These are phyloP conservation scores for Quercus robur DNA, from an alignment of 306 rosid genomes.

Conservation along the genomic window DNA sequence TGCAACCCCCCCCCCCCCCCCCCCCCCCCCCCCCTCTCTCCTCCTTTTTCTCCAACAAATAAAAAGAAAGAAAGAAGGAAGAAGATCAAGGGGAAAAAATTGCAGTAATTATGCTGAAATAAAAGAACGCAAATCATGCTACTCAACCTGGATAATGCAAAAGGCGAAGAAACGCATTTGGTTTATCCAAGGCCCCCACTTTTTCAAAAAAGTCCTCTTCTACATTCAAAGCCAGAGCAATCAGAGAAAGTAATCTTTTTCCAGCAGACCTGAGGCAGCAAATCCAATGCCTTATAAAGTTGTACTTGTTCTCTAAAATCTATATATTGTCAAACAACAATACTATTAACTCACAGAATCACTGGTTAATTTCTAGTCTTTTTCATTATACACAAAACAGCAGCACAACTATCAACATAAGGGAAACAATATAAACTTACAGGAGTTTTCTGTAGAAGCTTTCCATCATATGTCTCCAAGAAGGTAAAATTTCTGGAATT, in stretches of 20 bases:
- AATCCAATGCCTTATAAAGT: not conserved
- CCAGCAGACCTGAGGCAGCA: conserved; percentile 54
- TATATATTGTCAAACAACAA: not conserved
- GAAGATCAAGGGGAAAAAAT: not conserved
- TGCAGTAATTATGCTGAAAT: not conserved
- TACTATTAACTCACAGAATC: too few species aligned
- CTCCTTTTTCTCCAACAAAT: too few species aligned
- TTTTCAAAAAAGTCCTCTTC: conserved; percentile 66
- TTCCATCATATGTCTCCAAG: conserved; percentile 72
- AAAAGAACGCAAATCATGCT: conserved; percentile 4
- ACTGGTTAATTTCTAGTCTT: not conserved
- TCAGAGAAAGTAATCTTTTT: conserved; percentile 43
- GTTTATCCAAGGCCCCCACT: conserved; percentile 48
- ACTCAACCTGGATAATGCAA: conserved; percentile 73
- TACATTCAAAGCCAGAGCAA: conserved; percentile 68
- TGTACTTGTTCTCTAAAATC: not conserved
- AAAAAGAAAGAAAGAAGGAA: not conserved
- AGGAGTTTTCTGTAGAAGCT: conserved; percentile 42
- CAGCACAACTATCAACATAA: not conserved
- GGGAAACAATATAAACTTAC: conserved; percentile 46
- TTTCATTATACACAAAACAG: not conserved
- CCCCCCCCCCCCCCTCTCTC: too few species aligned
- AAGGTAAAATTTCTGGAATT: conserved; percentile 55
- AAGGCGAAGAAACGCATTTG: conserved; percentile 63
- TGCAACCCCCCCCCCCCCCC: not conserved